Evolutionary conservation across 2,329 filamentous ascomycete genomes (phyloP).

Genomic region (Escovopsis sp.): DNA sequence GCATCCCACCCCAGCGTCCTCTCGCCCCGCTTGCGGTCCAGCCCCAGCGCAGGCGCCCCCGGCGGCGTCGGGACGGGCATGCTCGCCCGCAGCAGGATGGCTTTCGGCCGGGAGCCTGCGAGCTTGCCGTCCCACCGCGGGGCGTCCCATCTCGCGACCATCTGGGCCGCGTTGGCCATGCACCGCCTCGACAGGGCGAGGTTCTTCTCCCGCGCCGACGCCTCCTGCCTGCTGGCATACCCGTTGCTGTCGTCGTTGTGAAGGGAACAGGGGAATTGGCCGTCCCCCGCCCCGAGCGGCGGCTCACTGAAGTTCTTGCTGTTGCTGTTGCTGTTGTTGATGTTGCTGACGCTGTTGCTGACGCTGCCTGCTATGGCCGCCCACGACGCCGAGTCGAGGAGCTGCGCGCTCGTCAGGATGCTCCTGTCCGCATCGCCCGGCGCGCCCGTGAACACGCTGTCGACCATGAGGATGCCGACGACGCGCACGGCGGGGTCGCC

Average conservation of each 20-base stretch:
- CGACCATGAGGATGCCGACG: conserved; percentile 37
- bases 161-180: conserved; percentile 27
- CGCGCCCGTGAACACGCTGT: conserved; percentile 25
- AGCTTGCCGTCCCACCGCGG: conserved; percentile 22
- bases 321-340: background rate
- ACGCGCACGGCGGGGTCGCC: conserved; percentile 24
- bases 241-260: background rate
- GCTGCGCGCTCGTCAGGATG: background rate
- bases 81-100: conserved; percentile 31
- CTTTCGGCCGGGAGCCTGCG: conserved; percentile 20
- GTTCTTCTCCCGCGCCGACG: conserved; percentile 19
- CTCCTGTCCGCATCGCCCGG: background rate
- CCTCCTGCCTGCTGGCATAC: conserved; percentile 3
- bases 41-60: conserved; percentile 12
- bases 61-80: conserved; percentile 21
- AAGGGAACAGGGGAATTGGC: too few relatives aligned
- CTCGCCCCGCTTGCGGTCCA: conserved; percentile 31
- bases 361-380: background rate
- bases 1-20: conserved; percentile 32
- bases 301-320: background rate
- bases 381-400: background rate
- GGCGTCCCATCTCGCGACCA: conserved; percentile 26
- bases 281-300: too few relatives aligned
- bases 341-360: background rate
- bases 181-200: conserved; percentile 21